Evolutionary conservation across 805 yeast genomes (phyloP).

Genomic region (Monosporozyma yasuniensis): DNA sequence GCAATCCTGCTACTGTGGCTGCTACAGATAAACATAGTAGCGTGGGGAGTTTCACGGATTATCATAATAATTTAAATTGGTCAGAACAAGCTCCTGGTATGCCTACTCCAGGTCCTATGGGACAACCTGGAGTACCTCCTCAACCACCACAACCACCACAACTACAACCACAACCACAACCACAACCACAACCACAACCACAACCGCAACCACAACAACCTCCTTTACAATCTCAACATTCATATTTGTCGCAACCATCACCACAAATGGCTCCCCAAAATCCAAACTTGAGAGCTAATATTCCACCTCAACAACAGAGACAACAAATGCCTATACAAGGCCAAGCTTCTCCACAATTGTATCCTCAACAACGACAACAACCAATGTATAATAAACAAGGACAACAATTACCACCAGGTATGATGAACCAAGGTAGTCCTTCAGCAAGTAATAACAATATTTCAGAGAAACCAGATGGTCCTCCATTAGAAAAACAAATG

Average conservation of each 20-base stretch:
- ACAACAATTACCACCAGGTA: not conserved
- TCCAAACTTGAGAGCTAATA: not conserved
- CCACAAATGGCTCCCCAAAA: not conserved
- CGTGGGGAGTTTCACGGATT: not conserved
- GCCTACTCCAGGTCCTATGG: not conserved
- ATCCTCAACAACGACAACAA: not conserved
- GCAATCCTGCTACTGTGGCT: not conserved
- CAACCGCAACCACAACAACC: not conserved
- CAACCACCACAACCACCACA: not conserved
- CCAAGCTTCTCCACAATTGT: not conserved
- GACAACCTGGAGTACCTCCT: not conserved
- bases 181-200: not conserved
- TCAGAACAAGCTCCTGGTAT: not conserved
- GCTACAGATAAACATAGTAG: not conserved
- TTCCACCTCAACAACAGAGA: not conserved
- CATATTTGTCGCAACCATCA: not conserved
- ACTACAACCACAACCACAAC: too few relatives aligned
- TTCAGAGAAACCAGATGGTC: not conserved
- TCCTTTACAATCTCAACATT: not conserved
- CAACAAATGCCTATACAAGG: not conserved
- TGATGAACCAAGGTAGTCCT: not conserved
- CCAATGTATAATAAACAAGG: not conserved
- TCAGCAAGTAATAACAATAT: not conserved
- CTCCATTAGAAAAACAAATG: not conserved
- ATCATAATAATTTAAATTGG: not conserved